Evolutionary conservation across 2,329 filamentous ascomycete genomes (phyloP).

Genomic region (Blastomyces gilchristii): DNA sequence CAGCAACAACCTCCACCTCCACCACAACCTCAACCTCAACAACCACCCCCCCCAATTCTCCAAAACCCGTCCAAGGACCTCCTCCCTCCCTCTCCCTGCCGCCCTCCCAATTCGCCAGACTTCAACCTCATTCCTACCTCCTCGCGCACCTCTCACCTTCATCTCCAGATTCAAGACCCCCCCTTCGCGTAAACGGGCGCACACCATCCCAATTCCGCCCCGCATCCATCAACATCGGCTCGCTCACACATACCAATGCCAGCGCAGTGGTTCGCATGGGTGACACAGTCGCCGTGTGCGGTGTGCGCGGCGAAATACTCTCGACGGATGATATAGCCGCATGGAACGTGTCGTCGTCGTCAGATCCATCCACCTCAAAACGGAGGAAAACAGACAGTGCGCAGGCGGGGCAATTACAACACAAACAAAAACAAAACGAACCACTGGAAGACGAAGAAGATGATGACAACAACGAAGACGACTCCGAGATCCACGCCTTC

Average conservation of each 20-base stretch:
- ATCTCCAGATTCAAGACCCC: conserved; percentile 39
- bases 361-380: conserved; percentile 27
- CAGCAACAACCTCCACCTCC: not conserved
- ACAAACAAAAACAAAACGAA: not conserved
- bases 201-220: conserved; percentile 56
- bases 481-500: conserved; percentile 39
- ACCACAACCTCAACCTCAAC: not conserved
- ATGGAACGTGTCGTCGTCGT: conserved; percentile 35
- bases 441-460: conserved; percentile 13
- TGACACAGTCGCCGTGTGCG: conserved; percentile 90
- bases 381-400: conserved; percentile 22
- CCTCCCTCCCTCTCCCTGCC: conserved; percentile 45
- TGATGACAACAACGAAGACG: conserved; percentile 38
- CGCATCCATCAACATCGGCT: conserved; percentile 70
- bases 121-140: conserved; percentile 80
- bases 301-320: conserved; percentile 77
- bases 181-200: conserved; percentile 73
- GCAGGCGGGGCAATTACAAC: conserved; percentile 11
- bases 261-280: conserved; percentile 80
- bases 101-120: conserved; percentile 67
- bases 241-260: conserved; percentile 79
- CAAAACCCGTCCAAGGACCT: conserved; percentile 10
- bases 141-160: conserved; percentile 70
- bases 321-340: conserved; percentile 60
- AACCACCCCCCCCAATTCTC: not conserved